These are phyloP conservation scores for Adansonia digitata DNA, from an alignment of 345 rosid genomes.

Conservation along the genomic window DNA sequence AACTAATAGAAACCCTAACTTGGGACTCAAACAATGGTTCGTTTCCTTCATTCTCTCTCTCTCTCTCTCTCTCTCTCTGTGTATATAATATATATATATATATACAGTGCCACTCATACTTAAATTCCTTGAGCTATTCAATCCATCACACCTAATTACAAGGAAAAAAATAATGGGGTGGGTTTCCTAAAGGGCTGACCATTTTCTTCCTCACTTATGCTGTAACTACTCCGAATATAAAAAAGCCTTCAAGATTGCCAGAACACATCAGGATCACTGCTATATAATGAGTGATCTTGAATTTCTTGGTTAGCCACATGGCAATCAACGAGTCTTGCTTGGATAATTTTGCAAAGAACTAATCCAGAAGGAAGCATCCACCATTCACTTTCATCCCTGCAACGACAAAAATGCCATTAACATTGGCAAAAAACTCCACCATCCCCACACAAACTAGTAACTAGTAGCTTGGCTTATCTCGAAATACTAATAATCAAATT, in stretches of 20 bases:
- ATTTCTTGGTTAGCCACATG: conserved; percentile 90
- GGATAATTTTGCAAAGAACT: conserved; percentile 64
- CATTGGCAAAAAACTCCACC: too few relatives aligned
- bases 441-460: not conserved
- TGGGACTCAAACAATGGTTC: not conserved
- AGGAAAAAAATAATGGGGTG: not conserved
- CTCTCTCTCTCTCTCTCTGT: not conserved
- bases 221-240: not conserved
- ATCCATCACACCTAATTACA: not conserved
- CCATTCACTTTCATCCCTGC: conserved; percentile 97
- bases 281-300: conserved; percentile 82
- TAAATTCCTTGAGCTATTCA: not conserved
- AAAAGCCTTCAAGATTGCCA: conserved; percentile 58
- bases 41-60: not conserved
- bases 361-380: conserved; percentile 89
- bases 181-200: not conserved
- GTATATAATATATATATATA: not conserved
- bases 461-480: not conserved
- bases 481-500: not conserved
- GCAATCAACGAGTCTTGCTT: conserved; percentile 65
- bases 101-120: not conserved
- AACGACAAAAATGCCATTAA: not conserved
- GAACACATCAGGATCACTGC: conserved; percentile 63
- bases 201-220: not conserved
- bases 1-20: not conserved